These are phyloP conservation scores for Tuber aestivum DNA, from an alignment of 495 filamentous ascomycete genomes.

Conservation along the genomic window DNA sequence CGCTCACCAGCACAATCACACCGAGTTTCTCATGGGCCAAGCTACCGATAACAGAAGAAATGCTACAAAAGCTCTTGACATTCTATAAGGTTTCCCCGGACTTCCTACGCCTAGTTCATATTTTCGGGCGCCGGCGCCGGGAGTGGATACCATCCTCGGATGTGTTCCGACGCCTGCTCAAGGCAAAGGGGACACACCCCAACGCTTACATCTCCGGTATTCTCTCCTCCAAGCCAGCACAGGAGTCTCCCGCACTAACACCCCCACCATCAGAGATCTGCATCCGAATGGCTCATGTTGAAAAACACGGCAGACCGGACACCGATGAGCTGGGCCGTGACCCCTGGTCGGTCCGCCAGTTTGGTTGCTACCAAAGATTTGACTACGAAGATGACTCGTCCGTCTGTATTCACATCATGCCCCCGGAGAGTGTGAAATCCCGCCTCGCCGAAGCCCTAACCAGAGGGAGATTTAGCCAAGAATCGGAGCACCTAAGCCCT, in stretches of 20 bases:
- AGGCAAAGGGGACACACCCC: background rate
- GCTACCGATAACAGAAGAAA: constrained; percentile 12
- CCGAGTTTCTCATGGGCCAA: constrained; percentile 9
- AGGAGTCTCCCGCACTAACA: background rate
- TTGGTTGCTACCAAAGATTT: constrained; percentile 15
- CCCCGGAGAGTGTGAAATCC: constrained; percentile 4
- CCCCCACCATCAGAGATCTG: constrained; percentile 6
- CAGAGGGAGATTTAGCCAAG: constrained; percentile 4
- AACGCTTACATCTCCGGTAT: background rate
- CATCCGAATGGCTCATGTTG: constrained; percentile 8
- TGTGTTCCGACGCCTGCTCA: constrained; percentile 6
- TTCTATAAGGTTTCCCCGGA: constrained; percentile 15
- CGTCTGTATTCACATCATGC: constrained; percentile 11
- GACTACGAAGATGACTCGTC: constrained; percentile 10
- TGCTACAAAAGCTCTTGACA: constrained; percentile 18
- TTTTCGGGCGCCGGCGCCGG: background rate
- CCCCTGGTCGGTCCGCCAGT: constrained; percentile 16
- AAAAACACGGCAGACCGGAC: background rate
- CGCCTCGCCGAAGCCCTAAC: background rate
- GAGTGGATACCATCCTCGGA: constrained; percentile 6
- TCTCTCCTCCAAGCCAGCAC: background rate
- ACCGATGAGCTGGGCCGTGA: background rate
- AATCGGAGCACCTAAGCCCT: background rate
- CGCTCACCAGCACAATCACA: background rate
- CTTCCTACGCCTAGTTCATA: constrained; percentile 11